phyloP scores from a whole-genome alignment of 164 flowering plant genomes.

The Malania oleifera region DNA sequence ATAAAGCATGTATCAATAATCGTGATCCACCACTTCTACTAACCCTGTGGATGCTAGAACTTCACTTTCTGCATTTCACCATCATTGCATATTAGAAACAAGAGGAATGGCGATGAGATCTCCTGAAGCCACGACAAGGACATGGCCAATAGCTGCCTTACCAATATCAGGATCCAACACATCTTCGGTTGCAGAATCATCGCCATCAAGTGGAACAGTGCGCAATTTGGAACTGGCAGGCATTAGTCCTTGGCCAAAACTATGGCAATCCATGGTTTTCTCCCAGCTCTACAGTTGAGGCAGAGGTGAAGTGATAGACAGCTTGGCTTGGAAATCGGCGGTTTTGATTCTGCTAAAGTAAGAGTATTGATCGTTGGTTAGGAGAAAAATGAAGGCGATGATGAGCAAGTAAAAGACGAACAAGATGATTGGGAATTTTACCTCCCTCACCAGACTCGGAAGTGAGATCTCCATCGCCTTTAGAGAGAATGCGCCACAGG shows the following conservation, averaged over 20 bases:
- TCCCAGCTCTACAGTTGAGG: constrained; percentile 84
- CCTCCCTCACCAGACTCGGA: constrained; percentile 33
- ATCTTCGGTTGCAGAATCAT: constrained; percentile 66
- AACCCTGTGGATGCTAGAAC: too few species aligned
- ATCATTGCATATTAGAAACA: too few species aligned
- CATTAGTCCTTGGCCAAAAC: constrained; percentile 89
- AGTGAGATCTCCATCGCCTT: constrained; percentile 35
- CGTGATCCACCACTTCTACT: too few species aligned
- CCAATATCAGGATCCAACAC: constrained; percentile 85
- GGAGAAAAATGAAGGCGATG: constrained; percentile 37
- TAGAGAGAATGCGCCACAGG: too few species aligned
- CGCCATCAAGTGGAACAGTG: constrained; percentile 78
- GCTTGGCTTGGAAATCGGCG: constrained; percentile 19
- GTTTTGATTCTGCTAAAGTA: constrained; percentile 14
- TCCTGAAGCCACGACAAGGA: too few species aligned
- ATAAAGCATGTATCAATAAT: too few species aligned
- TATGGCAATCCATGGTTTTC: constrained; percentile 81
- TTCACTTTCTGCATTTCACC: too few species aligned
- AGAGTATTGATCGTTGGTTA: constrained; percentile 32
- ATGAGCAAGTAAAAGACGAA: constrained; percentile 39
- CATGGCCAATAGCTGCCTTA: constrained; percentile 88
- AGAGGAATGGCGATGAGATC: too few species aligned
- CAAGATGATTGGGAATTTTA: constrained; percentile 56
- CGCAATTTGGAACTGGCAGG: constrained; percentile 86
- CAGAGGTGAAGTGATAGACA: constrained; percentile 5